Base-by-base conservation (phyloP, 1,284 basidiomycete genomes). In the Rhodotorula sp. region DNA sequence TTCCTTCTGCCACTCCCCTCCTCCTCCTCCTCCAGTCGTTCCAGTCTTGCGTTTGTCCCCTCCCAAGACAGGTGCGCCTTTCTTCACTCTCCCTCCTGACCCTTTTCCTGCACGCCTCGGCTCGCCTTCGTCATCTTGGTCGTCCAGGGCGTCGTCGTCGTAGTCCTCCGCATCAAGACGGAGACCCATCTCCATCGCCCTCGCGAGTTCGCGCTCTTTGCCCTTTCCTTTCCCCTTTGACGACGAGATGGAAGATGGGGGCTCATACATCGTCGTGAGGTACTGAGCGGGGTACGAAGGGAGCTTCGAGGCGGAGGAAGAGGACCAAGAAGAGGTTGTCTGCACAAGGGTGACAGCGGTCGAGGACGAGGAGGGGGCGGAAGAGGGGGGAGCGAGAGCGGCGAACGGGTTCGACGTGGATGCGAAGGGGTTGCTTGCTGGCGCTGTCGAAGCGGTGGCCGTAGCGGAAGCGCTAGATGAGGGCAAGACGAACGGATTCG, bases 1-100 rank as follows among this genome's bases (percentile, higher is more conserved):
- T 79, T 93, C 91, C 15, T 85, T 81, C 6, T 81, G 80, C 88
- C 88, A 90, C 46, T 64, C 64, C 4, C 52, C 64, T 24, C 11
- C 56, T 3, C 64, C 30, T 24, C 57, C 55, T 10, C 31, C 50
- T 26, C 59, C 63, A 2, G 20, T n/a, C 26, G 51, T 30, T 3
- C 24, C 18, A 13, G 37, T n/a, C 46, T 60, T 65, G 1, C 18
- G 26, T 31, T 60, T 60, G 30, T 53, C 24, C 31, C 52, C 61
- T 20, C 9, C 37, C 18, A 28, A 53, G 28, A 44, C 34, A 47
- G 48, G 16, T 1, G 69, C 61, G 18, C 65, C 65, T 48, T 70
- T 73, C 59, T 72, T 62, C 28, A 57, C 44, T 48, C 73, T 59
- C 13, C 73, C 60, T 22, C 68, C 60, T 26, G 65, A n/a, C 24